Evolutionary conservation across 2,329 filamentous ascomycete species (phyloP).

Genomic region (Cordyceps pruinosa): DNA sequence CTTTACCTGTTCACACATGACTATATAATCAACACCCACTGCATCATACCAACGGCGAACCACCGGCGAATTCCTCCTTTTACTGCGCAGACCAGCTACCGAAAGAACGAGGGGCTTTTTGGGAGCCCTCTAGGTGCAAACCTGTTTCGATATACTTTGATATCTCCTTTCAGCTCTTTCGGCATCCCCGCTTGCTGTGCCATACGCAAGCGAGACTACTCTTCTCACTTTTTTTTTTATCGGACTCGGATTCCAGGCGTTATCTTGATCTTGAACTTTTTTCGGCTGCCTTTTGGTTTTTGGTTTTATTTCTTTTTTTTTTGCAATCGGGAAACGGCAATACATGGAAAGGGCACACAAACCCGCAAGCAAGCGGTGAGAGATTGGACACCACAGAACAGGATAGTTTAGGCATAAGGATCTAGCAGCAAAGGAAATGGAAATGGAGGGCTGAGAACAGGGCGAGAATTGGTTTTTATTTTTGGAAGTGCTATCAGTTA

Average conservation of each 20-base stretch:
- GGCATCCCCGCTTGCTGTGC: neutral
- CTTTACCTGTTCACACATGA: conserved; percentile 9
- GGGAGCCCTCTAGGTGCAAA: neutral
- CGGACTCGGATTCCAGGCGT: neutral
- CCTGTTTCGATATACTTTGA: neutral
- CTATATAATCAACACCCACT: neutral
- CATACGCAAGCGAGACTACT: neutral
- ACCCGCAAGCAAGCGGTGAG: conserved; percentile 2
- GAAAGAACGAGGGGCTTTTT: neutral
- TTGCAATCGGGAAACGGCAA: neutral
- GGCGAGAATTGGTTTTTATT: too few relatives aligned
- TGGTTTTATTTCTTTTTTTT: neutral
- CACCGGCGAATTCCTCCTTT: neutral
- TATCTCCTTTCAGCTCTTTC: conserved; percentile 4
- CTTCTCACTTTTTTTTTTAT: neutral
- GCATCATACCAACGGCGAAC: conserved; percentile 3
- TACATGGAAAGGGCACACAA: neutral
- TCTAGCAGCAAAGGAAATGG: neutral
- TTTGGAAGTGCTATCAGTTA: neutral
- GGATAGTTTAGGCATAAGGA: neutral
- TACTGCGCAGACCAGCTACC: neutral
- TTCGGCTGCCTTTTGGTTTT: neutral
- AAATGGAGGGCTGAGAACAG: neutral
- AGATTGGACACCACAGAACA: conserved; percentile 10
- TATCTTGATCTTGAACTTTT: neutral